These are phyloP conservation scores for Phytophthora meadii DNA, from an alignment of 352 stramenopile species.

Conservation along the genomic window DNA sequence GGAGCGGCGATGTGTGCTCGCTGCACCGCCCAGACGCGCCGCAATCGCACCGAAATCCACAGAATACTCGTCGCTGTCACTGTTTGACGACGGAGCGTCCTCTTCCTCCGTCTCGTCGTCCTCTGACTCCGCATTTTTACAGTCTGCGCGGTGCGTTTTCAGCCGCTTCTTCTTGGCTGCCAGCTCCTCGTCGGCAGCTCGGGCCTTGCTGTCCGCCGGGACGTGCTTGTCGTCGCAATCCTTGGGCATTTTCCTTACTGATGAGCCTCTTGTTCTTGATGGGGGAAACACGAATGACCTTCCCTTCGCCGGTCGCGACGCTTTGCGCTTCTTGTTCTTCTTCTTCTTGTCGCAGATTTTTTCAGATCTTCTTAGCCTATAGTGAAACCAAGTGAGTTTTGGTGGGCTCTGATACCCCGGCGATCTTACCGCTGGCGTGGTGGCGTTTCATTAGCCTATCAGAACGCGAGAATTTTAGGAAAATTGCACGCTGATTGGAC, in stretches of 20 bases:
- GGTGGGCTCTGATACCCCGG: not conserved
- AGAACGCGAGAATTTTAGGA: conserved; percentile 1
- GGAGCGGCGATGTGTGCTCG: conserved; percentile 50
- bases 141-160: conserved; percentile 27
- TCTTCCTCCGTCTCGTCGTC: conserved; percentile 42
- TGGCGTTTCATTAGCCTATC: conserved; percentile 22
- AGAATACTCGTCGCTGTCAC: conserved; percentile 41
- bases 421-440: conserved; percentile 27
- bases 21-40: conserved; percentile 46
- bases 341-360: conserved; percentile 18
- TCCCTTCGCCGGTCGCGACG: conserved; percentile 22
- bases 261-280: not conserved
- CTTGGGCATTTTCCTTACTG: conserved; percentile 33
- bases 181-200: conserved; percentile 22
- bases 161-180: conserved; percentile 39
- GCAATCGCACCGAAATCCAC: conserved; percentile 55
- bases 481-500: too few species aligned
- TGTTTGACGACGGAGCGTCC: conserved; percentile 29
- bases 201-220: conserved; percentile 37
- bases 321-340: conserved; percentile 31
- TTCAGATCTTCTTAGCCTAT: conserved; percentile 18
- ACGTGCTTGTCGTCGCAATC: conserved; percentile 36
- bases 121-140: conserved; percentile 27
- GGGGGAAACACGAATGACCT: conserved; percentile 23
- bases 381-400: conserved; percentile 9